These are phyloP conservation scores for Saccharomycopsis microspora DNA, from an alignment of 805 yeast genomes.

Conservation along the genomic window DNA sequence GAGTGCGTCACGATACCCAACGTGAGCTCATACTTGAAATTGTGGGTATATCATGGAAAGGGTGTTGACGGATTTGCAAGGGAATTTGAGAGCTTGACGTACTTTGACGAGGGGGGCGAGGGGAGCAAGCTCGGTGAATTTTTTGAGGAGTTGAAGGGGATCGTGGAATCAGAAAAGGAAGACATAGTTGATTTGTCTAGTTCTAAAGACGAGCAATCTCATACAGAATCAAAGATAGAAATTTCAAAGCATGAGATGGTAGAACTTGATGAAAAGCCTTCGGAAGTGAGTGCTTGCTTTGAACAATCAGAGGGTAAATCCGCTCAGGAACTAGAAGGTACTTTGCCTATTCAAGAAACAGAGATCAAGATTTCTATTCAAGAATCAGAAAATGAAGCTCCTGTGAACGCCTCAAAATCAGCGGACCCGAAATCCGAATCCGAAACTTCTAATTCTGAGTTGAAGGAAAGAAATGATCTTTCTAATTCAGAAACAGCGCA, in stretches of 20 bases:
- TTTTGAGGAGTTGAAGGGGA: too few relatives aligned
- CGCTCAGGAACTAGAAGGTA: too few relatives aligned
- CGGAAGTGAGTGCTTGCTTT: background rate
- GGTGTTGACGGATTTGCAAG: conserved; percentile 25
- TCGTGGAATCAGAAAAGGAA: background rate
- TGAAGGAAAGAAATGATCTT: background rate
- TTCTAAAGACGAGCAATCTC: background rate
- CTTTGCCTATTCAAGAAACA: too few relatives aligned
- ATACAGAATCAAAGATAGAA: background rate
- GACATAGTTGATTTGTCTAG: conserved; percentile 1
- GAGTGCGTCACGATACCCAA: conserved; percentile 29
- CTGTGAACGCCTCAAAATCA: too few relatives aligned
- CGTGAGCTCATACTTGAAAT: conserved; percentile 41
- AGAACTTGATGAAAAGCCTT: conserved; percentile 8
- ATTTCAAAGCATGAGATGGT: background rate
- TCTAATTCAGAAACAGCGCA: background rate
- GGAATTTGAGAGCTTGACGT: conserved; percentile 27
- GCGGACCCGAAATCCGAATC: background rate
- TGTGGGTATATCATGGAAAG: conserved; percentile 28
- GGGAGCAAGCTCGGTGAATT: background rate
- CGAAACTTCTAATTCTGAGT: background rate
- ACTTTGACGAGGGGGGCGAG: conserved; percentile 20
- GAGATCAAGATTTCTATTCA: too few relatives aligned
- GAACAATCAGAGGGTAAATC: too few relatives aligned
- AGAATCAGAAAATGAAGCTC: too few relatives aligned